A percentile compares a stretch with the other conserved stretches of the same genome.
Evolutionary conservation across 2,329 filamentous ascomycete species (phyloP).

Genomic region (Metarhizium sp.): DNA sequence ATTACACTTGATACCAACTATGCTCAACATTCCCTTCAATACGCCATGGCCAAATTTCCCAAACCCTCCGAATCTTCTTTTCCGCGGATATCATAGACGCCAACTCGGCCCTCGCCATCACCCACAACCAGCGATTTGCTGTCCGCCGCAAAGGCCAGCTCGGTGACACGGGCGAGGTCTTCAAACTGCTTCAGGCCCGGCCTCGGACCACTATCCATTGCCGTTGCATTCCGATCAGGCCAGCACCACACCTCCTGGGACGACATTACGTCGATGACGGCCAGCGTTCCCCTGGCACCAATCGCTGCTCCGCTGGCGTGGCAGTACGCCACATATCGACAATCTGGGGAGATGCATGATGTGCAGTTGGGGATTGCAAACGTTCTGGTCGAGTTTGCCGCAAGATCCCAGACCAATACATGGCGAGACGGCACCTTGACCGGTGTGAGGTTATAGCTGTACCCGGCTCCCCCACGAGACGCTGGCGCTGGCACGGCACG

Average conservation of each 20-base stretch:
- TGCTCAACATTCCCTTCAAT: not conserved
- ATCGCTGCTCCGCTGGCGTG: conserved; percentile 22
- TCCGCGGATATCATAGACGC: conserved; percentile 26
- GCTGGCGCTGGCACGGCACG: conserved; percentile 20
- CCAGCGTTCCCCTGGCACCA: conserved; percentile 23
- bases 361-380: conserved; percentile 30
- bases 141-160: conserved; percentile 29
- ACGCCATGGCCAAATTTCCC: not conserved
- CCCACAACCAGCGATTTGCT: conserved; percentile 26
- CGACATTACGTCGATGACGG: conserved; percentile 27
- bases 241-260: conserved; percentile 28
- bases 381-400: conserved; percentile 24
- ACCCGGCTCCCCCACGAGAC: conserved; percentile 13
- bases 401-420: conserved; percentile 31
- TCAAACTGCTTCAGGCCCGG: conserved; percentile 21
- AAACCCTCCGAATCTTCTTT: not conserved
- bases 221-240: conserved; percentile 22
- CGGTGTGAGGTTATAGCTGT: conserved; percentile 23
- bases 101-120: conserved; percentile 22
- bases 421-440: conserved; percentile 22
- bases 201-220: conserved; percentile 12
- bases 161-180: conserved; percentile 24
- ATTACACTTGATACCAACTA: too few species aligned
- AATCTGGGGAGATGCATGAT: conserved; percentile 30
- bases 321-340: conserved; percentile 30